A percentile compares a stretch with the other conserved stretches of the same genome.
Evolutionary conservation across 169 alveolate species (phyloP).

Genomic region (Plasmodium inui): DNA sequence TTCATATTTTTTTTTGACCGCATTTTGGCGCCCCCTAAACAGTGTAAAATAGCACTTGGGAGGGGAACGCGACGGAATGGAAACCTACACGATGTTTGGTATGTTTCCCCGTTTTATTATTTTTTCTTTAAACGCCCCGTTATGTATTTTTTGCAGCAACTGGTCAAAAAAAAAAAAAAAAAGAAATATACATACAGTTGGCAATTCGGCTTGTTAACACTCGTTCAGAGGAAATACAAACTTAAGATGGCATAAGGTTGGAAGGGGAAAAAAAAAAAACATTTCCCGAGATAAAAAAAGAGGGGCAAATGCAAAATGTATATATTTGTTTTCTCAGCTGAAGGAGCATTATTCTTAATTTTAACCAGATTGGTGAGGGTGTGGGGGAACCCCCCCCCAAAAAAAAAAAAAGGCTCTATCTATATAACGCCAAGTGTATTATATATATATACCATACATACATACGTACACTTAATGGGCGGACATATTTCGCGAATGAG

Average conservation of each 20-base stretch:
- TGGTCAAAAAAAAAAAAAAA: neutral
- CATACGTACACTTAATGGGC: neutral
- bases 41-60: neutral
- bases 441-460: neutral
- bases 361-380: constrained; percentile 1
- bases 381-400: neutral
- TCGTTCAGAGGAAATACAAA: neutral
- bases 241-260: neutral
- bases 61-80: neutral
- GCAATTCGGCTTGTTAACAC: neutral
- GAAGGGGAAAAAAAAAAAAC: neutral
- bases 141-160: neutral
- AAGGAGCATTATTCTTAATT: constrained; percentile 38
- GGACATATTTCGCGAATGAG: neutral
- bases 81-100: neutral
- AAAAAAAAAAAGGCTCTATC: neutral
- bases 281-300: neutral
- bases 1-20: neutral
- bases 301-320: neutral
- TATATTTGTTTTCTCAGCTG: neutral
- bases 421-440: neutral
- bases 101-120: neutral
- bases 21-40: neutral
- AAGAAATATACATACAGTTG: neutral
- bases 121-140: neutral